Percentiles rank a stretch among this genome's conserved stretches.
Evolutionary conservation across 305 asterid genomes (phyloP).

Genomic region (Stenogyne calaminthoides): DNA sequence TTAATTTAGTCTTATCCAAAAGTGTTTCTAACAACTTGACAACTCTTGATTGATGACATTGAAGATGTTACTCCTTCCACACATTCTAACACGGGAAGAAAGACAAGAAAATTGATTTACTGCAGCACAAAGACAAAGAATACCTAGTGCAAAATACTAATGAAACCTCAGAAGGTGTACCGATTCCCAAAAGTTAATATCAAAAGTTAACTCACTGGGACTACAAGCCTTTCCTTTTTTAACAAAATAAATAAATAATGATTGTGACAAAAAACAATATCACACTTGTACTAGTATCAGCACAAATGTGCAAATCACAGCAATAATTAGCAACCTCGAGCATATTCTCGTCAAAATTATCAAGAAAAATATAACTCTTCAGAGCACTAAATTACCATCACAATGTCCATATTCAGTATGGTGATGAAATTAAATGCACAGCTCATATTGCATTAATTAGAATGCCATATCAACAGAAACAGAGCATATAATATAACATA

Average conservation of each 20-base stretch:
- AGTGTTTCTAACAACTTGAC: not conserved
- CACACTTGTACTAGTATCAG: not conserved
- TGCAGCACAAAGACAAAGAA: not conserved
- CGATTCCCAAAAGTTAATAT: not conserved
- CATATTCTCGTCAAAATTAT: not conserved
- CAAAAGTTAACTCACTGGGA: not conserved
- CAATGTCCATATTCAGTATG: not conserved
- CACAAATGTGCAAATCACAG: not conserved
- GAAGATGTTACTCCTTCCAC: not conserved
- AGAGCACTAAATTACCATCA: not conserved
- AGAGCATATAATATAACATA: not conserved
- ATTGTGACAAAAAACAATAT: not conserved
- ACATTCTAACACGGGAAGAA: not conserved
- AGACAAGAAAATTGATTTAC: not conserved
- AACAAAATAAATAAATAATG: not conserved
- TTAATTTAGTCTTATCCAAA: not conserved
- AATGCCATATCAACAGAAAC: not conserved
- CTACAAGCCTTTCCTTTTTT: not conserved
- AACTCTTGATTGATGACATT: not conserved
- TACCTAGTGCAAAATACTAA: not conserved
- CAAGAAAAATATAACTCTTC: not conserved
- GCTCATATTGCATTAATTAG: conserved; percentile 8
- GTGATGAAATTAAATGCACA: not conserved
- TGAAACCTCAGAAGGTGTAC: not conserved
- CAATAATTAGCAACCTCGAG: not conserved